phyloP scores from a whole-genome alignment of 2,329 filamentous ascomycete genomes.

The Xylaria sp. region DNA sequence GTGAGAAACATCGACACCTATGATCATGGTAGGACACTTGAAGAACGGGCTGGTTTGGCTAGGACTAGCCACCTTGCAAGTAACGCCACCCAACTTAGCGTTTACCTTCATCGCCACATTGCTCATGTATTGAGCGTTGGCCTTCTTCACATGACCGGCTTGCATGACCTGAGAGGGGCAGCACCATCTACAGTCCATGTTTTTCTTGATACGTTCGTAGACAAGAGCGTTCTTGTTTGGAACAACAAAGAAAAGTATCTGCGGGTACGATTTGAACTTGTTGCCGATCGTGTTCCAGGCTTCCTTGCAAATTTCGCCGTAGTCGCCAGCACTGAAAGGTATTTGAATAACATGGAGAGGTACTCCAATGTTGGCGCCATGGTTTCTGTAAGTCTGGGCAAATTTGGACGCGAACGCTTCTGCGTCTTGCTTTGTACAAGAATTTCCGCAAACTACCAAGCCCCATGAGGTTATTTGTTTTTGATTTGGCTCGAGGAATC shows the following conservation, averaged over 20 bases:
- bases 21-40: constrained; percentile 76
- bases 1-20: constrained; percentile 93
- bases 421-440: constrained; percentile 64
- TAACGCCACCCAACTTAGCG: constrained; percentile 89
- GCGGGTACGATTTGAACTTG: constrained; percentile 67
- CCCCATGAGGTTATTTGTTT: constrained; percentile 78
- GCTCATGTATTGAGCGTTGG: constrained; percentile 84
- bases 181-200: constrained; percentile 85
- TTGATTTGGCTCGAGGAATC: constrained; percentile 75
- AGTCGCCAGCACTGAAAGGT: constrained; percentile 55
- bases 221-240: constrained; percentile 74
- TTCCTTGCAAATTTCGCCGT: constrained; percentile 64
- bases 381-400: constrained; percentile 57
- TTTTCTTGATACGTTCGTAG: constrained; percentile 91
- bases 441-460: constrained; percentile 72
- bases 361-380: constrained; percentile 59
- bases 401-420: constrained; percentile 66
- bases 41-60: constrained; percentile 56
- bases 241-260: constrained; percentile 84
- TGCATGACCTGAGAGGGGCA: constrained; percentile 87
- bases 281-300: constrained; percentile 67
- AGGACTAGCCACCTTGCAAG: constrained; percentile 59
- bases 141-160: constrained; percentile 73
- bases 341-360: constrained; percentile 53
- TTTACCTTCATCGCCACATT: constrained; percentile 99